Base-by-base conservation (phyloP, 179 eudicot species). In the Silene vulgaris region DNA sequence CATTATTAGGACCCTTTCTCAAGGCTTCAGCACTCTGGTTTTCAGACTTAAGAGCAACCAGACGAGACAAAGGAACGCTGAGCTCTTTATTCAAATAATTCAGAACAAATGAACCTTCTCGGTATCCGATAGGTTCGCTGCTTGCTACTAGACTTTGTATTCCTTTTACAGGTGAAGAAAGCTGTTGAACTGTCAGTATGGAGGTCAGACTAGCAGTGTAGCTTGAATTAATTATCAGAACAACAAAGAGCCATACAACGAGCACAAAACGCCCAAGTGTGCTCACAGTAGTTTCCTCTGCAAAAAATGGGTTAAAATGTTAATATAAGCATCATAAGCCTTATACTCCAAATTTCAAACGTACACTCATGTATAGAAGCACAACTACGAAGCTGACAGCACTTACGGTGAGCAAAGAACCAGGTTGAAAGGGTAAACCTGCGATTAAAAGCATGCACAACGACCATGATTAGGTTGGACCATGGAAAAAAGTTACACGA, bases 131-230 rank as follows among this genome's bases (percentile, higher is more conserved):
- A 16, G 85, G 91, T 65, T 82, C 85, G 8, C 79, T 77, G 80
- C 74, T 83, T 1, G 54, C 71, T 48, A 83, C 62, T 71, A 91
- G 82, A 75, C 77, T 86, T 40, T 87, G 84, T 48, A 91, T 84
- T 29, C 97, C 96, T 77, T 86, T 86, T 54, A 90, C 79, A 35
- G 90, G 85, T 1, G 96, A 90, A 20, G 86, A 87, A 57, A 91
- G 97, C 23, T 86, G 88, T 61, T 91, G 88, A 20, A 90, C 97
- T 35, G 91, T 90, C 54, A 91, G 89, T 32, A 91, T 91, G 75
- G 97, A 91, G 32, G 96, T 90, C 74, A 90, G 80, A 37, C 93
- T 91, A 8, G 97, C 97, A 54, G 96, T 91, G 79, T 90, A 91
- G 57, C 90, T 91, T 23, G 97, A 91, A 57, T 84, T 87, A 28